Evolutionary conservation across 2,329 filamentous ascomycete genomes (phyloP).

Genomic region (Pseudofabraea citricarpa): DNA sequence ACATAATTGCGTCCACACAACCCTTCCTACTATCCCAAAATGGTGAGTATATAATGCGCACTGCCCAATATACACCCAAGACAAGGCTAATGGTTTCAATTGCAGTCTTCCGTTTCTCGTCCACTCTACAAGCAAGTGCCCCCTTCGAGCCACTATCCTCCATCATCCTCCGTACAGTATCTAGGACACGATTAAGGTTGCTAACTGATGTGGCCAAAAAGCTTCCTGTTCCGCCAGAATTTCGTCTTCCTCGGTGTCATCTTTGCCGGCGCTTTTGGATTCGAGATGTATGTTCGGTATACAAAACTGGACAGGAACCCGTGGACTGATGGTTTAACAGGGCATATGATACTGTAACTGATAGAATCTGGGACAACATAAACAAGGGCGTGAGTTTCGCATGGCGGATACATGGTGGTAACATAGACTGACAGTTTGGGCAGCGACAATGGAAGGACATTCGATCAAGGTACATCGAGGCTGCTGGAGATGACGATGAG

Average conservation of each 20-base stretch:
- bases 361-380: constrained; percentile 83
- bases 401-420: constrained; percentile 6
- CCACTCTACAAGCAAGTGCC: constrained; percentile 28
- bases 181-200: background rate
- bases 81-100: constrained; percentile 20
- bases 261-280: constrained; percentile 82
- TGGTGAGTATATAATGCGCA: constrained; percentile 18
- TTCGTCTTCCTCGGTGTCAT: constrained; percentile 80
- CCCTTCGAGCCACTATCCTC: constrained; percentile 6
- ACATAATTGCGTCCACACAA: no score
- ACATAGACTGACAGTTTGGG: no score
- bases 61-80: background rate
- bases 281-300: constrained; percentile 73
- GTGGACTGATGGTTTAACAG: constrained; percentile 41
- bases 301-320: background rate
- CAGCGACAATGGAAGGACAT: constrained; percentile 99
- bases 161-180: background rate
- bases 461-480: constrained; percentile 78
- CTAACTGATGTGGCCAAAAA: constrained; percentile 34
- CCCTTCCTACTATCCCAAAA: constrained; percentile 18
- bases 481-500: constrained; percentile 55
- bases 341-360: constrained; percentile 75
- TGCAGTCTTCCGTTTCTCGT: constrained; percentile 22
- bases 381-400: constrained; percentile 81
- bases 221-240: constrained; percentile 82